A percentile compares a stretch with the other conserved stretches of the same genome.
phyloP scores from a whole-genome alignment of 108 stramenopile genomes.

The Thalassiosira profunda region DNA sequence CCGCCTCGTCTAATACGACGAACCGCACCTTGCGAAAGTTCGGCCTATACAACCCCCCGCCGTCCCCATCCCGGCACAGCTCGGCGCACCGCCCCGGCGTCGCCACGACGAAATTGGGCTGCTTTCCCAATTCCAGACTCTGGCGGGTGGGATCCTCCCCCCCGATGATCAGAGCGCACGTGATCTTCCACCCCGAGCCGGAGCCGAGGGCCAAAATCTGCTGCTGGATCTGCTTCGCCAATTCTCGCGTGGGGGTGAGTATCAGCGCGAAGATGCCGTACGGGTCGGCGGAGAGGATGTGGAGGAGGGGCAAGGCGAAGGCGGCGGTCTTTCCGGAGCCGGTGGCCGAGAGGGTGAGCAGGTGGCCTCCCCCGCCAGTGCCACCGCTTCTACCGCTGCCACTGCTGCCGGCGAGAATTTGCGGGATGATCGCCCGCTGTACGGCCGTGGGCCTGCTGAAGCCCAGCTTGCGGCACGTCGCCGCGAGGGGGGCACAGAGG shows the following conservation, averaged over 20 bases:
- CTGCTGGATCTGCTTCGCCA: constrained; percentile 97
- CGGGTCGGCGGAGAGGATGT: constrained; percentile 84
- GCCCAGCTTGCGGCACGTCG: constrained; percentile 70
- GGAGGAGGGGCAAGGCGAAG: constrained; percentile 92
- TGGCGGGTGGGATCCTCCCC: constrained; percentile 90
- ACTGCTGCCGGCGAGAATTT: constrained; percentile 51
- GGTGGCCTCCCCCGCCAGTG: constrained; percentile 23
- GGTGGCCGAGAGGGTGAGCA: constrained; percentile 77
- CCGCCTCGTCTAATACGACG: constrained; percentile 98
- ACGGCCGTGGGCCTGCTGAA: constrained; percentile 76
- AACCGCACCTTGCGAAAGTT: constrained; percentile 76
- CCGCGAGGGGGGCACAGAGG: constrained; percentile 65
- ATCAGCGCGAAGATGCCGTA: constrained; percentile 95
- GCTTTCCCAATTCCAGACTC: constrained; percentile 60
- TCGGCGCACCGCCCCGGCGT: constrained; percentile 95
- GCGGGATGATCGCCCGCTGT: constrained; percentile 74
- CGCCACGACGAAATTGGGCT: constrained; percentile 96
- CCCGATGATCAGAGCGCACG: constrained; percentile 88
- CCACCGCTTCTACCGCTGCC: neutral
- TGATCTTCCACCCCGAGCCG: constrained; percentile 71
- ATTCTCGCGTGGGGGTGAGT: constrained; percentile 95
- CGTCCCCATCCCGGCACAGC: constrained; percentile 64
- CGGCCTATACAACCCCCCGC: constrained; percentile 53
- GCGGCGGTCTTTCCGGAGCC: constrained; percentile 95
- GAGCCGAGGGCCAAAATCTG: constrained; percentile 93